Percentiles rank a stretch among this genome's conserved stretches.
Evolutionary conservation across 768 basidiomycete species (phyloP).

Genomic region (Plicaturopsis crispa): DNA sequence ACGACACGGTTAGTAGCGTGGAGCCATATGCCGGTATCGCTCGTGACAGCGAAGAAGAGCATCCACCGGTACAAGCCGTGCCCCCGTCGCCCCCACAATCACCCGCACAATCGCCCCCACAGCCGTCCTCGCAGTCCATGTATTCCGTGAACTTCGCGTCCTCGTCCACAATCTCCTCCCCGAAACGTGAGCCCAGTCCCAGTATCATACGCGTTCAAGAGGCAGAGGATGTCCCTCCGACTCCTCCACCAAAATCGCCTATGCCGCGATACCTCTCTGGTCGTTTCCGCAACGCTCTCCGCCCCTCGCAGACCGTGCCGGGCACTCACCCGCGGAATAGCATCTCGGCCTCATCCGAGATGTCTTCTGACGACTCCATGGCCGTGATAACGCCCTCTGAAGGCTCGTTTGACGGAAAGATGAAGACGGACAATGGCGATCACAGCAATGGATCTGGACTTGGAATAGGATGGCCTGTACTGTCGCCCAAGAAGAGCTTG

Average conservation of each 20-base stretch:
- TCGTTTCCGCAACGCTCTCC: conserved; percentile 40
- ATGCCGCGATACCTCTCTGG: conserved; percentile 40
- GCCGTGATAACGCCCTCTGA: conserved; percentile 52
- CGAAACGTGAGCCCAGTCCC: conserved; percentile 3
- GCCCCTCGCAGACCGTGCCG: conserved; percentile 30
- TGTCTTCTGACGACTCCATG: conserved; percentile 64
- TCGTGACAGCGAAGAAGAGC: too few species aligned
- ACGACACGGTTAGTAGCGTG: neutral
- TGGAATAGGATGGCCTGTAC: conserved; percentile 37
- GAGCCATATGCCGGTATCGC: neutral
- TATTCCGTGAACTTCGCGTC: neutral
- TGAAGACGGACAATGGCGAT: conserved; percentile 12
- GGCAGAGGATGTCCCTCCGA: conserved; percentile 20
- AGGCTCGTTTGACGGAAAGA: neutral
- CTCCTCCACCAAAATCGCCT: conserved; percentile 45
- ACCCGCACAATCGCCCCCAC: too few species aligned
- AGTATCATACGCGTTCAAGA: conserved; percentile 1
- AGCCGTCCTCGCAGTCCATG: neutral
- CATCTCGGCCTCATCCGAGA: conserved; percentile 47
- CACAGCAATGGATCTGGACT: conserved; percentile 18
- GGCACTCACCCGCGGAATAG: conserved; percentile 47
- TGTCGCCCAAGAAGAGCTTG: conserved; percentile 45
- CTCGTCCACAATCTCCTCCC: neutral
- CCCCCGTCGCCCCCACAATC: too few species aligned
- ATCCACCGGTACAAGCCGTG: too few species aligned